Percentiles rank a stretch among this genome's conserved stretches.
phyloP scores from a whole-genome alignment of 257 asterid species.

The Leonotis leonurus region DNA sequence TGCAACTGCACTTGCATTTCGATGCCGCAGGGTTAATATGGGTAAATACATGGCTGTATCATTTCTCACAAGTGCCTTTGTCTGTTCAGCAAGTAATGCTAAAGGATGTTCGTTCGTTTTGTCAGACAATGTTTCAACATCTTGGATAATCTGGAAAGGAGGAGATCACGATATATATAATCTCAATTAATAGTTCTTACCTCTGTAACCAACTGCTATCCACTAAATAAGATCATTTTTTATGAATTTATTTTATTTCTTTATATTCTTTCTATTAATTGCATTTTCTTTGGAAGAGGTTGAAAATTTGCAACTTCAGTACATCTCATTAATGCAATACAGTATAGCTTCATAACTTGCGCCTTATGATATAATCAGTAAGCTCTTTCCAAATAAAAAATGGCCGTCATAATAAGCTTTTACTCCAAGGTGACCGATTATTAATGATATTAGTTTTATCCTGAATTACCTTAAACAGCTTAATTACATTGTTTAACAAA shows the following conservation, averaged over 20 bases:
- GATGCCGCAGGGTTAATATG: slow-evolving; percentile 64
- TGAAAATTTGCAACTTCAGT: neutral
- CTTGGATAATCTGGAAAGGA: slow-evolving; percentile 63
- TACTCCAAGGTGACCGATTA: too few relatives aligned
- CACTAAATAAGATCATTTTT: neutral
- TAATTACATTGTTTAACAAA: too few relatives aligned
- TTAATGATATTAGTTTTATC: too few relatives aligned
- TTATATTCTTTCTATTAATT: neutral
- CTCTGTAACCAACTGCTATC: neutral
- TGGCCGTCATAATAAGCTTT: too few relatives aligned
- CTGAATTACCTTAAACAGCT: too few relatives aligned
- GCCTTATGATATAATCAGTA: neutral
- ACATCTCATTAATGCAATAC: neutral
- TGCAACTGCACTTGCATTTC: slow-evolving; percentile 68
- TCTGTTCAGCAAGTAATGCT: slow-evolving; percentile 78
- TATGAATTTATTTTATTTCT: neutral
- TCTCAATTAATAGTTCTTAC: neutral
- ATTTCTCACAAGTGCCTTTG: slow-evolving; percentile 52
- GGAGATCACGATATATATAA: slow-evolving; percentile 16
- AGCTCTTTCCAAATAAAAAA: neutral
- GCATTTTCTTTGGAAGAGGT: neutral
- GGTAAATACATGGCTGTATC: slow-evolving; percentile 62
- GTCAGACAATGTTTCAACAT: slow-evolving; percentile 67
- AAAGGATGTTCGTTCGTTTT: slow-evolving; percentile 77
- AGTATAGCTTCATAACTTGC: too few relatives aligned